Evolutionary conservation across 306 rosid genomes (phyloP), one percentile per base, ranked within the genome.

Genomic region (Astragalus glycyphyllos): DNA sequence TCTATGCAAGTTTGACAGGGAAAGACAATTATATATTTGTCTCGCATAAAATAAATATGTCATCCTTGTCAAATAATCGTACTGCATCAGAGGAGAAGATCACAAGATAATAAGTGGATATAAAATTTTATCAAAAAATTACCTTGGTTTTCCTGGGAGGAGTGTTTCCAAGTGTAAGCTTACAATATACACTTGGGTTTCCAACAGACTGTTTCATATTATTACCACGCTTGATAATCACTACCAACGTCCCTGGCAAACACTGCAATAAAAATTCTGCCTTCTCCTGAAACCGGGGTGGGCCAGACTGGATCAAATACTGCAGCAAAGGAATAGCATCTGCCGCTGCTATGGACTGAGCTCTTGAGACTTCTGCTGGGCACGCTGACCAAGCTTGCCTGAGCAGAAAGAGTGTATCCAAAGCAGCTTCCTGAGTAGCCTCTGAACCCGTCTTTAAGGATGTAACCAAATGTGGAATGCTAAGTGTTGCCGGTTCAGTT

Each of bases 331-430:
- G 98, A 65, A 94, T 94, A 51, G 98, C 98, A 77, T 94, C 98
- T 7, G 98, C 97, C 53, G 98, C 97, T 13, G 98, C 95, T 72
- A 90, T 79, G 68, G 98, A 94, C 85, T 94, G 98, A 73, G 97
- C 92, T 80, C 97, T 89, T 37, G 98, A 94, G 80, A 94, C 89
- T 62, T 94, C 98, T 15, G 97, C 98, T 3, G 98, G 92, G 76
- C 97, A 94, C 4, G 98, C 98, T 50, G 98, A 89, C 98, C 98
- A 94, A 77, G 98, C 98, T 90, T 94, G 98, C 79, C 97, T 84
- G 32, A 94, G 91, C 77, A 94, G 92, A 77, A 87, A 94, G 41
- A 94, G 96, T 66, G 97, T 80, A 54, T 94, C 97, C 83, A 94
- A 73, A 7, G 97, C 90, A 75, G 97, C 97, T 86, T 94, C 98